Base-by-base conservation (phyloP, 2,329 filamentous ascomycete species). In the Aurifilum marmelostoma region DNA sequence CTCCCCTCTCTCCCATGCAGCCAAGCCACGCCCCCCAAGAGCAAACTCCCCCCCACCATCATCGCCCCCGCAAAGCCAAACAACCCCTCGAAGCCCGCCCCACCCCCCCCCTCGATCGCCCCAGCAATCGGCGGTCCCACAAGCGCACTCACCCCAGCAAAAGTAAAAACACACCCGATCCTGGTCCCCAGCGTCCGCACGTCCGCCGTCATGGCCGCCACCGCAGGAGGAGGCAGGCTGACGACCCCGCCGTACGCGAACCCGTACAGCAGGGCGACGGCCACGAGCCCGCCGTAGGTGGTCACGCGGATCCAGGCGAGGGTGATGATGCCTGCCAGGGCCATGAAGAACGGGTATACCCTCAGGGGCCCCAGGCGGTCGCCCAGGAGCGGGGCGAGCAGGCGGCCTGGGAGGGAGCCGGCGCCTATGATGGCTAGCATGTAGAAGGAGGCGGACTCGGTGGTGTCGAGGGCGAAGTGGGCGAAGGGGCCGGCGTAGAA, bases 211-310 rank as follows among this genome's bases (percentile, higher is more conserved):
- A 84, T 72, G 1, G 71, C 73, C 7, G 77, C 76, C 63, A 84
- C 79, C 59, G 77, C 75, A 0, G 80, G 77, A 0, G 81, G 78
- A 6, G 80, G 80, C 41, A 84, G 73, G 0, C 80, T 76, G 60
- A 83, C 78, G 73, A 83, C 77, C 54, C 80, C 79, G 56, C 82
- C 83, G 29, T 76, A 78, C 72, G 82, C 81, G 73, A 83, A 81
- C 24, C 82, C 82, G 66, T 76, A 77, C 54, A 82, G 71, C 6
- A 82, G 67, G 1, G 78, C 74, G 37, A 77, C 68, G 5, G 77
- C 75, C 18, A 83, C 73, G 27, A 82, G 73, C 32, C 75, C 77
- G 8, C 72, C 77, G 12, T 75, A 72, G 16, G 72, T 77, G 7
- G 75, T 67, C 4, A 81, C 78, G 0, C 76, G 77, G 4, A 82